Conservation (phyloP, 441 rosid species). For the Daphne laureola region DNA sequence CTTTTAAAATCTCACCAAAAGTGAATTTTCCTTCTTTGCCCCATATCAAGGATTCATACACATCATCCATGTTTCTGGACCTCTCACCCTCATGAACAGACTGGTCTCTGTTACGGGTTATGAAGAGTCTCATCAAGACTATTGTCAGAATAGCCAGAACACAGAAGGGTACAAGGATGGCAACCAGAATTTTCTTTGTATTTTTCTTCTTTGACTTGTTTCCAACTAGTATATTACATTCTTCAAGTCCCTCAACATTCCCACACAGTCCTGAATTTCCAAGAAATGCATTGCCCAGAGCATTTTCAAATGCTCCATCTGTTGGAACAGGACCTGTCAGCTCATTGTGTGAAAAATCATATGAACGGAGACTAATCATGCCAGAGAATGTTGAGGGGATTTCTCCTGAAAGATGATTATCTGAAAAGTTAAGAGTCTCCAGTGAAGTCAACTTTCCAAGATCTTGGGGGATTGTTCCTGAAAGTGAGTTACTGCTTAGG, state of each 20-base stretch:
- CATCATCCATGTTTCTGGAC: not conserved
- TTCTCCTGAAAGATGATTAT: conserved; percentile 41
- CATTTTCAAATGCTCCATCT: conserved; percentile 29
- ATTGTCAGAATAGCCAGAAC: conserved; percentile 19
- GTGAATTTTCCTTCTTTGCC: conserved; percentile 50
- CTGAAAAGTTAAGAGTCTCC: conserved; percentile 51
- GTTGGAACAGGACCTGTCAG: conserved; percentile 45
- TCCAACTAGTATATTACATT: conserved; percentile 19
- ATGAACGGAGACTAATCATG: conserved; percentile 36
- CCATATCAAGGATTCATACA: conserved; percentile 41
- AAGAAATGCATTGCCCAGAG: conserved; percentile 26
- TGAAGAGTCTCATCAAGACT: conserved; percentile 10
- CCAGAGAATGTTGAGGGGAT: conserved; percentile 39
- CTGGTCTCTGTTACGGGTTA: conserved; percentile 11
- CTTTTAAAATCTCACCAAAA: conserved; percentile 47
- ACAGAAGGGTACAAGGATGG: conserved; percentile 35
- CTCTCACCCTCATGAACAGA: conserved; percentile 29
- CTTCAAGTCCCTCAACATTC: conserved; percentile 29
- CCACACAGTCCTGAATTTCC: conserved; percentile 65
- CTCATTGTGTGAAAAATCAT: conserved; percentile 53
- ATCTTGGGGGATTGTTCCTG: conserved; percentile 36
- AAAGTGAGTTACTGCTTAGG: conserved; percentile 48
- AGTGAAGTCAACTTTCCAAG: conserved; percentile 30
- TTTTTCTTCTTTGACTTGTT: conserved; percentile 18
- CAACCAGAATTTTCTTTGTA: conserved; percentile 25